These are phyloP conservation scores for Pseudocercospora fijiensis DNA, from an alignment of 2,329 filamentous ascomycete genomes.

Conservation along the genomic window DNA sequence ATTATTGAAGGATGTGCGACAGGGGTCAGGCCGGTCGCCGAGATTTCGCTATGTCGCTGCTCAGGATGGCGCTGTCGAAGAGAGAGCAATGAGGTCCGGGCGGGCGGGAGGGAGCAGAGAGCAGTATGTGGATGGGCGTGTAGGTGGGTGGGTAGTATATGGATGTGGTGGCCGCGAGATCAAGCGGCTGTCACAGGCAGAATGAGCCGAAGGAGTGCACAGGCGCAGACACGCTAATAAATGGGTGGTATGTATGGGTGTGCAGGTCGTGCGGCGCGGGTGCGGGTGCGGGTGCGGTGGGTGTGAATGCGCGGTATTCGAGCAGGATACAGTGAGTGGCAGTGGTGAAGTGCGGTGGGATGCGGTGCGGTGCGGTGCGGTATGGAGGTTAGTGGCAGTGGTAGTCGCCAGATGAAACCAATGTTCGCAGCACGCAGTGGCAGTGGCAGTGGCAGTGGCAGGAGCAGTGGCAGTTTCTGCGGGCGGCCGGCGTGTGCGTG, in stretches of 20 bases:
- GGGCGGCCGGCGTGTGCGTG: background rate
- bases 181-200: background rate
- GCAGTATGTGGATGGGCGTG: background rate
- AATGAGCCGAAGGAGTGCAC: background rate
- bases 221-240: background rate
- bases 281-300: no score
- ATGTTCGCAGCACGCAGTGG: background rate
- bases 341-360: no score
- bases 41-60: conserved; percentile 5
- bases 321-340: no score
- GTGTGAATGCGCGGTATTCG: no score
- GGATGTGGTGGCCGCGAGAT: background rate
- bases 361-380: background rate
- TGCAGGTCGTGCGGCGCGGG: background rate
- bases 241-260: background rate
- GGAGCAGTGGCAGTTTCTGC: background rate
- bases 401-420: conserved; percentile 3
- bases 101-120: background rate
- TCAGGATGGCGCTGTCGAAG: background rate
- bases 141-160: background rate
- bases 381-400: background rate
- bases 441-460: background rate
- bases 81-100: background rate
- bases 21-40: conserved; percentile 3
- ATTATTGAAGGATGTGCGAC: conserved; percentile 2